Evolutionary conservation across 768 basidiomycete species (phyloP).

Genomic region (Boletus rufocinnamomeus): DNA sequence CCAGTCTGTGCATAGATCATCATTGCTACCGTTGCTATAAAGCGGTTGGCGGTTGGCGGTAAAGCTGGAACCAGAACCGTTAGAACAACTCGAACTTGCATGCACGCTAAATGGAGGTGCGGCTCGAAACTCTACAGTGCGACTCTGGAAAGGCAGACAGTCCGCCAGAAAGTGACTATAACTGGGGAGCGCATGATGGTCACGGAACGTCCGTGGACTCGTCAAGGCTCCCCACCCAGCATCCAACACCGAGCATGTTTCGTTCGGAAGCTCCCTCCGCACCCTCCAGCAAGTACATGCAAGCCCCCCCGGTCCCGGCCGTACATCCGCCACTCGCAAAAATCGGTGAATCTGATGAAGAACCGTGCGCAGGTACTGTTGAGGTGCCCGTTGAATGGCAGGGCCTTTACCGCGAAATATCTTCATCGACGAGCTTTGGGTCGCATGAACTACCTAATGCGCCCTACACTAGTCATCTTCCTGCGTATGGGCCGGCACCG

Average conservation of each 20-base stretch:
- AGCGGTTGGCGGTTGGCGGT: slow-evolving; percentile 42
- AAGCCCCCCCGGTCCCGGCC: neutral
- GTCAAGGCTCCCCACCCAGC: neutral
- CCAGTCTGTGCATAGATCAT: slow-evolving; percentile 41
- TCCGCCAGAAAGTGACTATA: slow-evolving; percentile 18
- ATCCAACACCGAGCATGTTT: neutral
- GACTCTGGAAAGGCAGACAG: slow-evolving; percentile 6
- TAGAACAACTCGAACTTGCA: slow-evolving; percentile 49
- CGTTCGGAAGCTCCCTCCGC: neutral
- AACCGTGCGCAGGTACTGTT: neutral
- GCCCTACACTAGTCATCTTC: neutral
- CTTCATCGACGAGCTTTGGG: slow-evolving; percentile 7
- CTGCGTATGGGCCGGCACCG: slow-evolving; percentile 22
- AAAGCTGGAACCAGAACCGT: slow-evolving; percentile 46
- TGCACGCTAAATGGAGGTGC: slow-evolving; percentile 40
- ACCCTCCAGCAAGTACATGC: slow-evolving; percentile 1
- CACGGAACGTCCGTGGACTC: slow-evolving; percentile 31
- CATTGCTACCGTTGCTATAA: slow-evolving; percentile 55
- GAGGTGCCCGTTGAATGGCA: slow-evolving; percentile 33
- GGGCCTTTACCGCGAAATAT: slow-evolving; percentile 40
- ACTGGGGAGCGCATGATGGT: slow-evolving; percentile 38
- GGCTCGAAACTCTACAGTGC: slow-evolving; percentile 17
- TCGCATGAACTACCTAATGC: neutral
- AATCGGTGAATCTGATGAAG: neutral
- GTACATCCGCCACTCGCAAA: neutral